Base-by-base conservation (phyloP, 1,284 basidiomycete genomes). In the Ustilago hordei region DNA sequence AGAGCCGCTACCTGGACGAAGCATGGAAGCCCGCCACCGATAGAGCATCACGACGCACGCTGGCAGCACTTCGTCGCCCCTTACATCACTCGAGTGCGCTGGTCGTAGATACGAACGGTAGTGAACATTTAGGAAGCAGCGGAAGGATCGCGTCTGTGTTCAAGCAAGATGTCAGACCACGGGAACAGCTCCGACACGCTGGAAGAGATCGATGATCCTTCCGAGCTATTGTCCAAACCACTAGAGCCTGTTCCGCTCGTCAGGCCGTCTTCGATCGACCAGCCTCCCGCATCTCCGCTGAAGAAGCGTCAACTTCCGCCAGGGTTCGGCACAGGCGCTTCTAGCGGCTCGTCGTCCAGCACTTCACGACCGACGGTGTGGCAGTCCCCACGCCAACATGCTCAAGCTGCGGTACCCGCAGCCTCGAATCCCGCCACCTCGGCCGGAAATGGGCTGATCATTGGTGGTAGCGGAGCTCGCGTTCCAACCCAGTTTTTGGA, bases 401-500 rank as follows among this genome's bases (percentile, higher is more conserved):
- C 47, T 53, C 52, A 56, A 13, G 6, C n/a, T 43, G 9, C 23
- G 4, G 28, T 35, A 15, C 19, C 60, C 7, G 50, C 60, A 13
- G 12, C 62, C 32, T 15, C 57, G 32, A 23, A 32, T 35, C 43
- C 55, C 15, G 47, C 28, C 8, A 28, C n/a, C 11, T 36, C 50
- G 4, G 38, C 41, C 0, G 17, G 34, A 1, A 61, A 55, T 35
- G 50, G 60, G 35, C 17, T 78, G n/a, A 45, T 79, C 55, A 69
- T 82, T 11, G 70, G 78, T 6, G 81, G 81, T 31, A 81, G 79
- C 54, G 81, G 81, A 13, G 81, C 81, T 19, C 71, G 81, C 31
- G 81, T 82, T 2, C 81, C 81, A 2, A 82, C 77, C 8, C 64
- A 71, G 34, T 78, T 82, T 45, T 66, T 81, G 36, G 77, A 81